Conservation (phyloP, 2,329 filamentous ascomycete species). For the Ceratocystis ficicola region DNA sequence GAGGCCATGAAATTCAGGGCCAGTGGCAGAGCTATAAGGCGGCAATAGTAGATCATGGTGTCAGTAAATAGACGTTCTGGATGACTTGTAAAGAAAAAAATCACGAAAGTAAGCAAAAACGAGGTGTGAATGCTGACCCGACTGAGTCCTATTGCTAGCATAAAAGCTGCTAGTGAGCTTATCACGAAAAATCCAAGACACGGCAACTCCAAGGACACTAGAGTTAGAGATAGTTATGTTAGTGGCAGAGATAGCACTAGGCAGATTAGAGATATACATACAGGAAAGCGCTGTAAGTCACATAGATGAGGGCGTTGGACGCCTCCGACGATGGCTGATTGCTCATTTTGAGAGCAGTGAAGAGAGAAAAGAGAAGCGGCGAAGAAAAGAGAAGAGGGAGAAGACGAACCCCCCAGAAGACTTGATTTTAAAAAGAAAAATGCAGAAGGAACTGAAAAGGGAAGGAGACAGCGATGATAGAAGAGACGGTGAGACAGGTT, state of each 20-base stretch:
- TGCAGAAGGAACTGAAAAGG: not conserved
- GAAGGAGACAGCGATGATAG: not conserved
- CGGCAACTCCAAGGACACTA: slow-evolving; percentile 51
- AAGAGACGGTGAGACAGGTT: not conserved
- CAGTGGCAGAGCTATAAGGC: slow-evolving; percentile 54
- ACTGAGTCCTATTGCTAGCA: slow-evolving; percentile 68
- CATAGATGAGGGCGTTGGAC: slow-evolving; percentile 73
- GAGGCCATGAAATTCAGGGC: slow-evolving; percentile 84
- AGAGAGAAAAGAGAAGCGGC: not conserved
- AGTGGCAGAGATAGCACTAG: not conserved
- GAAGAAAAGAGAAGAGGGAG: slow-evolving; percentile 15
- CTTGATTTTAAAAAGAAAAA: not conserved
- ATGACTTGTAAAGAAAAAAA: slow-evolving; percentile 16
- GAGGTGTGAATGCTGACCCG: slow-evolving; percentile 46
- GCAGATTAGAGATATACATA: slow-evolving; percentile 30
- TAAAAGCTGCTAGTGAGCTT: slow-evolving; percentile 62
- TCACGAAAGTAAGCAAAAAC: slow-evolving; percentile 20
- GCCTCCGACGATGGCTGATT: slow-evolving; percentile 55
- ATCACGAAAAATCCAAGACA: slow-evolving; percentile 46
- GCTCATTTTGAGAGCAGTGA: slow-evolving; percentile 36
- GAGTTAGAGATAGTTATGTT: not conserved
- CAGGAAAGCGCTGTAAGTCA: slow-evolving; percentile 68
- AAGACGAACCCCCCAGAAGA: not conserved
- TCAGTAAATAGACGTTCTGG: slow-evolving; percentile 5
- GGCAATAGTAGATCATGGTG: slow-evolving; percentile 18